phyloP scores from a whole-genome alignment of 2,329 filamentous ascomycete species.

The Graphiopsis chlorocephala region DNA sequence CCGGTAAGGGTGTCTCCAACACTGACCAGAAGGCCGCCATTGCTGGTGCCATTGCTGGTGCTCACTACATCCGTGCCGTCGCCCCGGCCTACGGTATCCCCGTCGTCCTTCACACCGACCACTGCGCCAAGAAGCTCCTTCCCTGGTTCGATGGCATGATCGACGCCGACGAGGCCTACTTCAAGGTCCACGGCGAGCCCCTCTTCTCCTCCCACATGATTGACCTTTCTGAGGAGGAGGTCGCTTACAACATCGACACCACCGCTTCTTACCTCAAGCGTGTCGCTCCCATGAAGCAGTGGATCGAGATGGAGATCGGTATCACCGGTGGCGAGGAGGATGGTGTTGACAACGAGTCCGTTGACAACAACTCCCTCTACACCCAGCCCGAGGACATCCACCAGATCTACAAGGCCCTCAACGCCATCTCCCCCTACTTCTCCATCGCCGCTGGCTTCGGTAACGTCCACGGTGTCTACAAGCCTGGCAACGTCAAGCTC shows the following conservation, averaged over 20 bases:
- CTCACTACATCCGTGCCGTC: constrained; percentile 88
- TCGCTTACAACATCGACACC: constrained; percentile 87
- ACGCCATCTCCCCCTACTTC: constrained; percentile 89
- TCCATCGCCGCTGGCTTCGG: constrained; percentile 97
- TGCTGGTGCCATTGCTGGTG: constrained; percentile 80
- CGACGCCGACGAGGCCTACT: constrained; percentile 89
- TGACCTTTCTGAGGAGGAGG: constrained; percentile 87
- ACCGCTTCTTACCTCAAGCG: constrained; percentile 93
- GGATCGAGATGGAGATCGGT: constrained; percentile 97
- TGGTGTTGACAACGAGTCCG: constrained; percentile 96
- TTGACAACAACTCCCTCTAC: constrained; percentile 96
- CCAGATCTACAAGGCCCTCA: constrained; percentile 82
- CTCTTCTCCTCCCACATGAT: constrained; percentile 99
- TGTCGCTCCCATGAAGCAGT: constrained; percentile 94
- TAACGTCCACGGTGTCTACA: constrained; percentile 99
- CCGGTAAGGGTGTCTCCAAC: constrained; percentile 70
- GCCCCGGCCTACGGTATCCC: constrained; percentile 86
- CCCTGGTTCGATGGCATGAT: constrained; percentile 97
- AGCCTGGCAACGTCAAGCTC: constrained; percentile 94
- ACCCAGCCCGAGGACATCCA: constrained; percentile 97
- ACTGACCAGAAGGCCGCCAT: constrained; percentile 83
- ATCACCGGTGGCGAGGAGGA: constrained; percentile 98
- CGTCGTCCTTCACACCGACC: constrained; percentile 93
- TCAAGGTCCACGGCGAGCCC: constrained; percentile 88
- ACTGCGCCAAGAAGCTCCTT: constrained; percentile 99